phyloP scores from a whole-genome alignment of 495 filamentous ascomycete genomes.

The Tetracladium setigerum region DNA sequence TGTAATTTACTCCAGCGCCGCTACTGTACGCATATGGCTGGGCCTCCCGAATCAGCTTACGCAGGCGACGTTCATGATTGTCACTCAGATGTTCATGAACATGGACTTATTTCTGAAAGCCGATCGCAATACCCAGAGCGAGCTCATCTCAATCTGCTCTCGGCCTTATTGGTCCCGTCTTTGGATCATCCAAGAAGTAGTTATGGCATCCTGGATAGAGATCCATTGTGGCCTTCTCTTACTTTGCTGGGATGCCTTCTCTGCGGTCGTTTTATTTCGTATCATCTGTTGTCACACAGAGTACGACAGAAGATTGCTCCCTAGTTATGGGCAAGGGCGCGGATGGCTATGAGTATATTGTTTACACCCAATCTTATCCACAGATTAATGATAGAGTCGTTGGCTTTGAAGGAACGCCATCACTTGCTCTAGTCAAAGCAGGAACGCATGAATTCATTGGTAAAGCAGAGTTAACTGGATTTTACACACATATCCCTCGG shows the following conservation, averaged over 20 bases:
- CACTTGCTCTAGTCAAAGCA: no score
- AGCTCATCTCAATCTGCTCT: background rate
- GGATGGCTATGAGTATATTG: no score
- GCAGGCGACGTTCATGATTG: background rate
- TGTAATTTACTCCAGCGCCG: slow-evolving; percentile 14
- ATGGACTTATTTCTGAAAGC: background rate
- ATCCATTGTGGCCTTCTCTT: background rate
- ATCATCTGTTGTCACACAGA: no score
- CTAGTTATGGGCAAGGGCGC: no score
- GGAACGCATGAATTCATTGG: no score
- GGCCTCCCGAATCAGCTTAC: background rate
- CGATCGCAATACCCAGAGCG: background rate
- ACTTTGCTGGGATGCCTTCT: background rate
- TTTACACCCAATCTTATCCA: no score
- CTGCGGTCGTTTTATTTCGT: background rate
- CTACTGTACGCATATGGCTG: slow-evolving; percentile 4
- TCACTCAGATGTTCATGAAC: background rate
- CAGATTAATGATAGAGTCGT: no score
- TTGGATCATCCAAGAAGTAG: slow-evolving; percentile 6
- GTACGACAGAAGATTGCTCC: no score
- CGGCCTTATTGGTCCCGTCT: slow-evolving; percentile 2
- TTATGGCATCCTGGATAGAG: background rate
- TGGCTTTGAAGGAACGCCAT: no score
- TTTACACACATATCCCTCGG: no score
- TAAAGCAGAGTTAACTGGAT: no score